Base-by-base conservation (phyloP, 352 stramenopile genomes). In the Phytopythium oedochilum region DNA sequence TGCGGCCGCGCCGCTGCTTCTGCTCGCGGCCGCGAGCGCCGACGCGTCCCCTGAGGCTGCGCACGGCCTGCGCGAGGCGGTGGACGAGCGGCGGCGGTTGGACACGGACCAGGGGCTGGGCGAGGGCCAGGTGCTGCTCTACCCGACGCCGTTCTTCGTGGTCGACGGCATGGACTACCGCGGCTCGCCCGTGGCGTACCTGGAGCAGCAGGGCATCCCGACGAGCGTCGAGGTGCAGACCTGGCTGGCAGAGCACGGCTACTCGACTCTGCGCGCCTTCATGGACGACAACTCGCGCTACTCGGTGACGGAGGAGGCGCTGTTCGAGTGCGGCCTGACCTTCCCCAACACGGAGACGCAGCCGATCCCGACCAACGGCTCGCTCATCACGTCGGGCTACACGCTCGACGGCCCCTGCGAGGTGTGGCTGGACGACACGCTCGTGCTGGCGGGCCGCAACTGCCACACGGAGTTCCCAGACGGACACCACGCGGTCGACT, bases 361-460 rank as follows among this genome's bases (percentile, higher is more conserved):
- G 61, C 59, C 59, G 11, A 75, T 84, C 53, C 73, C 73, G 45
- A 76, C 47, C 38, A 80, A 71, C 59, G 49, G 52, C 59, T 68
- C 62, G 42, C 69, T 82, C 50, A 59, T 66, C 57, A 72, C 64
- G 18, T 80, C 71, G 20, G 74, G 74, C 43, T 85, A 85, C 60
- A 82, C 74, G 38, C 69, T 80, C 28, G 74, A 83, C 40, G 75
- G 75, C 11, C 75, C 75, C 28, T 86, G 75, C 47, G 75, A 86
- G 55, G 63, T 82, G 57, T 86, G 75, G 75, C 57, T 86, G 43
- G 64, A 76, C 62, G 57, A 83, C 57, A 70, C 55, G n/a, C 66
- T 60, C 46, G 66, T 76, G 42, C 31, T 61, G 26, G 44, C 68
- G 15, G 70, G 71, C 48, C 63, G 65, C 53, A 83, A 83, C 43